These are phyloP conservation scores for Candida boleticola DNA, from an alignment of 805 yeast genomes.

Conservation along the genomic window DNA sequence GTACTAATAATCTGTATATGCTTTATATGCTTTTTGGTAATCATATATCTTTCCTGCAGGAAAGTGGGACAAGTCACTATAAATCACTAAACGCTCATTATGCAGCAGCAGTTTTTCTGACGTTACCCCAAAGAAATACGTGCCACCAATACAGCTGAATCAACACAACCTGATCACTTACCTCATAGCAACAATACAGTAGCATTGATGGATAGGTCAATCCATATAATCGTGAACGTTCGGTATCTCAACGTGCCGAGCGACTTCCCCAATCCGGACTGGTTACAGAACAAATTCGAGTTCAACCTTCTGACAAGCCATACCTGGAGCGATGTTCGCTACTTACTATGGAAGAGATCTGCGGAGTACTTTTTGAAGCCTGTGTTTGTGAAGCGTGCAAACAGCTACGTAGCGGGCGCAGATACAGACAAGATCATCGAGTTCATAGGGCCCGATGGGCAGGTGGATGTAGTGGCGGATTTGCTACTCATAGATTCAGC, in stretches of 20 bases:
- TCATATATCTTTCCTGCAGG: no score
- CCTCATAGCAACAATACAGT: no score
- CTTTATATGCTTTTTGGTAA: no score
- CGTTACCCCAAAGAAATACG: no score
- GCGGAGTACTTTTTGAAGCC: constrained; percentile 23
- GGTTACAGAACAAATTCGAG: constrained; percentile 1
- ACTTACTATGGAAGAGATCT: constrained; percentile 30
- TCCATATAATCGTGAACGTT: not conserved
- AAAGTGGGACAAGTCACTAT: no score
- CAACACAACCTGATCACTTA: no score
- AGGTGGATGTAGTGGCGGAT: constrained; percentile 20
- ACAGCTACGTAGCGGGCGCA: not conserved
- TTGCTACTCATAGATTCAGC: constrained; percentile 18
- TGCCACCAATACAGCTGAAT: no score
- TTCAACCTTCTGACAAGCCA: constrained; percentile 24
- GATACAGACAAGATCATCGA: not conserved
- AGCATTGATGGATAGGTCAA: not conserved
- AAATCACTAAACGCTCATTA: no score
- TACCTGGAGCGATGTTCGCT: constrained; percentile 19
- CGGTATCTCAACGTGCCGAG: constrained; percentile 1
- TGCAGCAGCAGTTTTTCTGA: no score
- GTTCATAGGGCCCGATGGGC: not conserved
- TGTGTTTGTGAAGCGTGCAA: constrained; percentile 12
- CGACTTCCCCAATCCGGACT: not conserved
- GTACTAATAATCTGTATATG: no score